These are phyloP conservation scores for Dovyalis caffra DNA, from an alignment of 345 rosid species.

Conservation along the genomic window DNA sequence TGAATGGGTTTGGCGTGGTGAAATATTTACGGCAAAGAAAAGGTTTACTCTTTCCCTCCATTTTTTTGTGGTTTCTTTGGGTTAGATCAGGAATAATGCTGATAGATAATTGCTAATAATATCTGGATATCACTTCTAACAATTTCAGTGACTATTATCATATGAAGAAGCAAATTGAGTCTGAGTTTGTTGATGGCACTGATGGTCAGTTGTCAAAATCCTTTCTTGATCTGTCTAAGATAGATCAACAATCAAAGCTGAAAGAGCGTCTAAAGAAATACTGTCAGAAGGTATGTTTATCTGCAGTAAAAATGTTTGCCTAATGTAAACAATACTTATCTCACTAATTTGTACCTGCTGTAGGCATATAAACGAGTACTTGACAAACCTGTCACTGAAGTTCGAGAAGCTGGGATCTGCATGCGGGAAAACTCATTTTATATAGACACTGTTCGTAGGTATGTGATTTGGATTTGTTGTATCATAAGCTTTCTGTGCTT, in stretches of 20 bases:
- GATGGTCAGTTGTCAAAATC: slow-evolving; percentile 64
- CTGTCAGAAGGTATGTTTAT: slow-evolving; percentile 72
- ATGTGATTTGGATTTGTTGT: slow-evolving; percentile 13
- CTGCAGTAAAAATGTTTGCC: slow-evolving; percentile 9
- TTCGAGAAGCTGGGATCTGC: slow-evolving; percentile 98
- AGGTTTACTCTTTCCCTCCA: slow-evolving; percentile 45
- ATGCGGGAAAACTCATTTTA: slow-evolving; percentile 97
- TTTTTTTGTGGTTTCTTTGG: slow-evolving; percentile 10
- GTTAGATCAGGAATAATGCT: slow-evolving; percentile 9
- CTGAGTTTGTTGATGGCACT: slow-evolving; percentile 68
- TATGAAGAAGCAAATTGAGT: slow-evolving; percentile 89
- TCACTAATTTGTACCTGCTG: slow-evolving; percentile 23
- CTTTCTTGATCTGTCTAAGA: slow-evolving; percentile 80
- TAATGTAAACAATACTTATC: slow-evolving; percentile 9
- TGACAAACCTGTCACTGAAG: slow-evolving; percentile 86
- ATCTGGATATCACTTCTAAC: slow-evolving; percentile 12
- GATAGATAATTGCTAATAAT: slow-evolving; percentile 22
- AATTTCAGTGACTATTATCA: slow-evolving; percentile 85
- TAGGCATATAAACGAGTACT: slow-evolving; percentile 84
- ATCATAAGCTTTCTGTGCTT: not conserved
- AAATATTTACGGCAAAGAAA: slow-evolving; percentile 76
- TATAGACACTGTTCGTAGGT: slow-evolving; percentile 97
- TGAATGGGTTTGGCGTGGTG: slow-evolving; percentile 99
- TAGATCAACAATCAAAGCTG: slow-evolving; percentile 72
- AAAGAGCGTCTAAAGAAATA: slow-evolving; percentile 87